Base-by-base conservation (phyloP, 306 rosid species). In the Senna siamea region DNA sequence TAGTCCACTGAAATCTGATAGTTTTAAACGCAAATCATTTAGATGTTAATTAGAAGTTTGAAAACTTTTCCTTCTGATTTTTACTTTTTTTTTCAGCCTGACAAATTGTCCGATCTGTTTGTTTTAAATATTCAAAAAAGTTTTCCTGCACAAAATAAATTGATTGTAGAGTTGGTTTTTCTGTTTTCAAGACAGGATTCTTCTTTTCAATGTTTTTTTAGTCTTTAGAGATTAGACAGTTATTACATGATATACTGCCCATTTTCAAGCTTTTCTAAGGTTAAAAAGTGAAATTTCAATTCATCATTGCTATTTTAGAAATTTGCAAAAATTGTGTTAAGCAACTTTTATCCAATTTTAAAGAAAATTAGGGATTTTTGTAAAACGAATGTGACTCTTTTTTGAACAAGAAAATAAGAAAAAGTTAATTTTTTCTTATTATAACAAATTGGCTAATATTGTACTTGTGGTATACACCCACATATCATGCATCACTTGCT, bases 221-320 rank as follows among this genome's bases (percentile, higher is more conserved):
- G 18, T 53, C 55, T 37, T 28, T 78, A 62, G 46, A 52, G 30
- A 41, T 26, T 20, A 13, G 56, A 28, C 59, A 66, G 26, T 79
- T 72, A n/a, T 20, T 23, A 15, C 9, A 34, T 30, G 60, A 47
- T 44, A 44, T 46, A 41, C 30, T 30, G 30, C 17, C 28, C 2
- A 15, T 14, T 28, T 26, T 55, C 23, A 11, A 5, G 26, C 26
- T 17, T 8, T 48, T 48, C 2, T 48, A 15, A 17, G 22, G 22
- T 48, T 17, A 48, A 48, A 43, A 47, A 9, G 17, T 13, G 7
- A 47, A 3, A 47, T 13, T 15, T 47, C n/a, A 1, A 47, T 44
- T 47, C 3, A 47, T 5, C 52, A 47, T 0, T 47, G 48, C 1
- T 47, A 4, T 47, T 15, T 15, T 47, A 47, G 52, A 18, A 47